phyloP scores from a whole-genome alignment of 768 basidiomycete species.

The Tricholoma bakamatsutake region DNA sequence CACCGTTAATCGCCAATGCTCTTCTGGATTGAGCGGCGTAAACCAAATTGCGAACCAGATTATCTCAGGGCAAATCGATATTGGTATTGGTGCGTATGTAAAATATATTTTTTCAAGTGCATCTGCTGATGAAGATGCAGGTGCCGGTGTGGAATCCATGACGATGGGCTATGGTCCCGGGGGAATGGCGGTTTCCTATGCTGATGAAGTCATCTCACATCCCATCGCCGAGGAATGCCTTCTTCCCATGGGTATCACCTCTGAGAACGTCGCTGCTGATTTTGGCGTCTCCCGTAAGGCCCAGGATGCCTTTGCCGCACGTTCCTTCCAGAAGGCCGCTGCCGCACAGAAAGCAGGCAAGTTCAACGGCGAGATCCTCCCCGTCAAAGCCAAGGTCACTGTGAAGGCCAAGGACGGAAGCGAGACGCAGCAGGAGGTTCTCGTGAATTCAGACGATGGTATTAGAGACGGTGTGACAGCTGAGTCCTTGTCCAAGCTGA shows the following conservation, averaged over 20 bases:
- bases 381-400: constrained; percentile 57
- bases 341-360: constrained; percentile 74
- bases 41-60: constrained; percentile 82
- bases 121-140: constrained; percentile 26
- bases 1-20: constrained; percentile 90
- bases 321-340: constrained; percentile 81
- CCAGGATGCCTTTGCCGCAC: constrained; percentile 85
- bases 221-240: constrained; percentile 76
- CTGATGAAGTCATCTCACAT: constrained; percentile 58
- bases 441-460: constrained; percentile 81
- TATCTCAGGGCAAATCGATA: constrained; percentile 71
- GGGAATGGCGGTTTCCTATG: constrained; percentile 47
- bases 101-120: not conserved
- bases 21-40: constrained; percentile 78
- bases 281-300: constrained; percentile 64
- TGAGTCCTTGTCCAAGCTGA: constrained; percentile 73
- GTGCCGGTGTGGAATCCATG: constrained; percentile 90
- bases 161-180: constrained; percentile 63
- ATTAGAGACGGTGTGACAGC: constrained; percentile 80
- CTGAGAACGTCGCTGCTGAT: constrained; percentile 85
- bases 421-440: constrained; percentile 55
- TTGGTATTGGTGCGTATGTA: constrained; percentile 69
- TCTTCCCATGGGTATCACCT: constrained; percentile 89
- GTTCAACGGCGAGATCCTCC: constrained; percentile 81
- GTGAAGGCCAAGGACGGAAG: constrained; percentile 52